Base-by-base conservation (phyloP, 768 basidiomycete genomes). In the Rhizopogon sp. region DNA sequence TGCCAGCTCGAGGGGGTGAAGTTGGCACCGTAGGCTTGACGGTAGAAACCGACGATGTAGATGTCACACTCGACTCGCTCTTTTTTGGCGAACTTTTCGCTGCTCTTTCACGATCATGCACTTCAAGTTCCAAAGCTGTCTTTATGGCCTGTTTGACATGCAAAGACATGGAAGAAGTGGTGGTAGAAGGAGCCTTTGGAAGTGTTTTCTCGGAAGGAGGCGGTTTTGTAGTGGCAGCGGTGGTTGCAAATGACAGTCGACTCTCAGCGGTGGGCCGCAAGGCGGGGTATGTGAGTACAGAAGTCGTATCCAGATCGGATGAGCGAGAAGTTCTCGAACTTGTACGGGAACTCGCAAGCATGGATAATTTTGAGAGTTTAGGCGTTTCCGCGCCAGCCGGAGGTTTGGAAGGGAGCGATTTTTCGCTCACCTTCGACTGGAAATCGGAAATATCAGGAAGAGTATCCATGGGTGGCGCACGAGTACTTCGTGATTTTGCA, bases 181-280 rank as follows among this genome's bases (percentile, higher is more conserved):
- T 64, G 6, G 69, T 70, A 7, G 66, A 64, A 10, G 65, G 64
- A 13, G 68, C 56, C 50, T 53, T 64, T 17, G 60, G 67, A 46
- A 55, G 52, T 51, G 72, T 59, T 64, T 68, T 56, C 58, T 54
- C 60, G 20, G 65, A 62, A 10, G 29, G 44, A 4, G 14, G 46
- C 31, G 59, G 31, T 43, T 49, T 61, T 39, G 44, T 20, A 11
- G 59, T 63, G 16, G 68, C 63, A 39, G 59, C 56, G 31, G 57
- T 66, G 2, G 71, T 66, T 53, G 60, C 63, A 10, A 66, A 47
- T 40, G 70, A 72, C 47, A 71, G 56, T 31, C 70, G 64, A 17
- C 88, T 90, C 47, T 80, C 76, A 3, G 82, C 66, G 28, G 84
- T 77, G n/a, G 88, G 89, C 16, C 88, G 83, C 57, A 90, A 74